These are phyloP conservation scores for Pichia sp. DNA, from an alignment of 1,139 yeast species.

Conservation along the genomic window DNA sequence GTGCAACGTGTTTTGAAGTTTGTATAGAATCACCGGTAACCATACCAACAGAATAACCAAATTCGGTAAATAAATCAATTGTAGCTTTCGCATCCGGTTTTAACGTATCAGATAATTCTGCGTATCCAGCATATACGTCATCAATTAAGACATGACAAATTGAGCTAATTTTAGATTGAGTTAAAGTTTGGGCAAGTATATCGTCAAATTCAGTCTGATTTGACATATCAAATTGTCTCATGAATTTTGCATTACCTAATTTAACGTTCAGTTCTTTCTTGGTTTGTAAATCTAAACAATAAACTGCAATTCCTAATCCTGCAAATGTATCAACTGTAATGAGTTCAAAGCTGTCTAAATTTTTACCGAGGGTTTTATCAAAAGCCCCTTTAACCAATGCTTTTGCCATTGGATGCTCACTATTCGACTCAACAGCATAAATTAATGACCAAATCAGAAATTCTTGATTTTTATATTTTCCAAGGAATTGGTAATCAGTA, in stretches of 20 bases:
- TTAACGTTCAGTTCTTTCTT: conserved; percentile 31
- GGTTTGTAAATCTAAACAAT: conserved; percentile 25
- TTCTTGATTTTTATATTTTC: conserved; percentile 15
- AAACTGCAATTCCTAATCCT: conserved; percentile 69
- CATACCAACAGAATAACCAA: conserved; percentile 70
- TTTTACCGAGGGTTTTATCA: conserved; percentile 20
- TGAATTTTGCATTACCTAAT: conserved; percentile 53
- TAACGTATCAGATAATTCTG: conserved; percentile 65
- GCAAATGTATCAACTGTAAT: conserved; percentile 45
- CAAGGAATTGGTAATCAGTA: conserved; percentile 15
- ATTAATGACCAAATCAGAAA: conserved; percentile 52
- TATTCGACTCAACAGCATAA: conserved; percentile 57
- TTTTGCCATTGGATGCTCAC: conserved; percentile 86
- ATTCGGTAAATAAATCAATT: conserved; percentile 45
- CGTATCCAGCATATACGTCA: conserved; percentile 51
- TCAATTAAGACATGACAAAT: conserved; percentile 43
- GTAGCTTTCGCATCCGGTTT: conserved; percentile 62
- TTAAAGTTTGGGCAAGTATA: conserved; percentile 4
- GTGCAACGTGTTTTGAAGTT: conserved; percentile 63
- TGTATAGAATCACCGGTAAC: conserved; percentile 79
- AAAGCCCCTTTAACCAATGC: conserved; percentile 47
- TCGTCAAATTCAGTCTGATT: conserved; percentile 18
- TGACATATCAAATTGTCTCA: conserved; percentile 24
- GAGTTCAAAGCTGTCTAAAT: conserved; percentile 13
- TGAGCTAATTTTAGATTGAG: conserved; percentile 16